Conservation (phyloP, 1,284 basidiomycete species). For the Baeospora myosura region DNA sequence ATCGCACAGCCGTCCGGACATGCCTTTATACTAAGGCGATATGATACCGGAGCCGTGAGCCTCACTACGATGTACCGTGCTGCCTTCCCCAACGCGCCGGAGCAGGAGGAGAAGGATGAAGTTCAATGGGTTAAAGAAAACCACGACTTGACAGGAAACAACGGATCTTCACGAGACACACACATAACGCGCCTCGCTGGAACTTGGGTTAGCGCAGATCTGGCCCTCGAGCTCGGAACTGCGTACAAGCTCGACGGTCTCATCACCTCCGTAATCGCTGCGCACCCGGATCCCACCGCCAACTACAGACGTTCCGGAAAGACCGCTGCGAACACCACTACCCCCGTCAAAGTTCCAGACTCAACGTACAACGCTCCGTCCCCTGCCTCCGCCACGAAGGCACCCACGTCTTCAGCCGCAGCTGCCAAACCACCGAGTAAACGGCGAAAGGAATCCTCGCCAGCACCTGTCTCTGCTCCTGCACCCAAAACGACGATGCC, state of each 20-base stretch:
- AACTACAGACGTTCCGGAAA: constrained; percentile 67
- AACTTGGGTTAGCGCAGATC: constrained; percentile 74
- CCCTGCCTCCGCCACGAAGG: constrained; percentile 25
- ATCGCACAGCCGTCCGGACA: constrained; percentile 57
- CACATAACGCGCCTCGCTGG: constrained; percentile 75
- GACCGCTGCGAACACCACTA: constrained; percentile 25
- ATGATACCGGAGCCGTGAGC: constrained; percentile 92
- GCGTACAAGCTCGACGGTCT: constrained; percentile 56
- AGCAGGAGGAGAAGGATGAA: constrained; percentile 78
- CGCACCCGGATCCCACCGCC: constrained; percentile 69
- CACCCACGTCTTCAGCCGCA: constrained; percentile 33
- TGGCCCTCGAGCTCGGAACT: constrained; percentile 67
- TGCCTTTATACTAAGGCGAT: constrained; percentile 92
- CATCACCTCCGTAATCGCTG: constrained; percentile 62
- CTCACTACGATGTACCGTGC: constrained; percentile 98
- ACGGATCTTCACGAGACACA: constrained; percentile 64
- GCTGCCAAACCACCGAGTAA: constrained; percentile 43
- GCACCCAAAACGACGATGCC: constrained; percentile 14
- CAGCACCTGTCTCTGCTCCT: constrained; percentile 25
- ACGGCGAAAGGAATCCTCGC: constrained; percentile 57
- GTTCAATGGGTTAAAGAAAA: constrained; percentile 79
- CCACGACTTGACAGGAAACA: constrained; percentile 76
- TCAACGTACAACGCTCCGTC: constrained; percentile 20
- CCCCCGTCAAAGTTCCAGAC: constrained; percentile 17
- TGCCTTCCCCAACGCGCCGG: constrained; percentile 82